phyloP scores from a whole-genome alignment of 805 yeast genomes.

The Candida tibetensis region DNA sequence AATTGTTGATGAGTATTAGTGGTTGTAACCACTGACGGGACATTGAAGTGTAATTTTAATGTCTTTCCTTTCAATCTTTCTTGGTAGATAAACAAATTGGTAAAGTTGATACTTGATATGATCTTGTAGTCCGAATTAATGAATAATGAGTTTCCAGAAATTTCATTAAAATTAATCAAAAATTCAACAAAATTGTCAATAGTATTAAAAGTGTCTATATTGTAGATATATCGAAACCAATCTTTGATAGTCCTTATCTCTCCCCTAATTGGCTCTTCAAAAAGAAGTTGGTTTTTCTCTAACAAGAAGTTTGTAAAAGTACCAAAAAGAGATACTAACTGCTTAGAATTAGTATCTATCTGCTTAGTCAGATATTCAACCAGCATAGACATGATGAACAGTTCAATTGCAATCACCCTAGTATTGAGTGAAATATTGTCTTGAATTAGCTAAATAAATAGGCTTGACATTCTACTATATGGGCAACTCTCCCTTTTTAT shows the following conservation, averaged over 20 bases:
- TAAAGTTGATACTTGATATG: conserved; percentile 13
- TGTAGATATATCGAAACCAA: conserved; percentile 1
- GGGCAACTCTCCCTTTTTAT: too few relatives aligned
- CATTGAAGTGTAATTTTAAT: not conserved
- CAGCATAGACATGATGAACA: too few relatives aligned
- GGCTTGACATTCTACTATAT: too few relatives aligned
- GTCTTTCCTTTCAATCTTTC: conserved; percentile 5
- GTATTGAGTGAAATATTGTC: too few relatives aligned
- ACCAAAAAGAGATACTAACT: too few relatives aligned
- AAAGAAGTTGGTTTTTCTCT: conserved; percentile 4
- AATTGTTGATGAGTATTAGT: too few relatives aligned
- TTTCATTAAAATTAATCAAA: conserved; percentile 15
- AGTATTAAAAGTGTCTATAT: not conserved
- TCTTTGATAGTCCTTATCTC: conserved; percentile 4
- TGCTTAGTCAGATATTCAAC: too few relatives aligned
- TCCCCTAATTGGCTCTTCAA: conserved; percentile 13
- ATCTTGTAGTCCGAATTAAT: not conserved
- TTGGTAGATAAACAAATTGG: conserved; percentile 13
- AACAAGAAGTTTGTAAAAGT: conserved; percentile 9
- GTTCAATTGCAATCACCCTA: too few relatives aligned
- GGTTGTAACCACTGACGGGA: too few relatives aligned
- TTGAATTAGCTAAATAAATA: too few relatives aligned
- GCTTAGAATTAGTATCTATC: too few relatives aligned
- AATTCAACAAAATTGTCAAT: conserved; percentile 3
- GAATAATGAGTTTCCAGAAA: conserved; percentile 18